phyloP scores from a whole-genome alignment of 257 asterid genomes.

The Verbena officinalis region DNA sequence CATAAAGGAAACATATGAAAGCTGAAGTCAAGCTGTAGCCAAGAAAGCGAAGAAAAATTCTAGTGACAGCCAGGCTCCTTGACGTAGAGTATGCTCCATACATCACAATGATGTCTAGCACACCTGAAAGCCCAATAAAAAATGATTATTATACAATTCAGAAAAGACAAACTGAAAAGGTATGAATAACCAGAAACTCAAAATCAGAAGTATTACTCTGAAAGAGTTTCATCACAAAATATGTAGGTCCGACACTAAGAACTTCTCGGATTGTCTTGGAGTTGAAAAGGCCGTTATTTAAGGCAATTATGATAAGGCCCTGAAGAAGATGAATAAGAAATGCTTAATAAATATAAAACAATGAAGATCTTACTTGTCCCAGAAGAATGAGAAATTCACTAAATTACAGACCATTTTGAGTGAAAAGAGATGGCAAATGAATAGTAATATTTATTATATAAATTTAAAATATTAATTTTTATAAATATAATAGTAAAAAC shows the following conservation, averaged over 20 bases:
- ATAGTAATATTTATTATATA: too few species aligned
- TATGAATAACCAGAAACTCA: slow-evolving; percentile 20
- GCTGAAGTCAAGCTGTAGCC: slow-evolving; percentile 65
- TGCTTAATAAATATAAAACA: slow-evolving; percentile 9
- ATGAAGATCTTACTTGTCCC: slow-evolving; percentile 18
- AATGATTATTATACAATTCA: not conserved
- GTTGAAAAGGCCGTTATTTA: slow-evolving; percentile 56
- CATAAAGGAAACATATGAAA: slow-evolving; percentile 85
- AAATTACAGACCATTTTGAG: not conserved
- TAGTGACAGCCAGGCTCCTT: slow-evolving; percentile 74
- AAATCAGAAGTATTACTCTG: slow-evolving; percentile 52
- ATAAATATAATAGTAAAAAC: too few species aligned
- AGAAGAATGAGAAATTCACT: slow-evolving; percentile 19
- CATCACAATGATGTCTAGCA: slow-evolving; percentile 91
- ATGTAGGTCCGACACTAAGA: slow-evolving; percentile 96
- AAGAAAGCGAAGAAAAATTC: slow-evolving; percentile 86
- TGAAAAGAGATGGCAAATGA: too few species aligned
- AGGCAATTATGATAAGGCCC: slow-evolving; percentile 85
- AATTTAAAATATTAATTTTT: too few species aligned
- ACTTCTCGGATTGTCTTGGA: slow-evolving; percentile 68
- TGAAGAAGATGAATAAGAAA: slow-evolving; percentile 37
- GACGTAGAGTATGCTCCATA: slow-evolving; percentile 95
- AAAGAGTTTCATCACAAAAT: slow-evolving; percentile 84
- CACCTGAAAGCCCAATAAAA: slow-evolving; percentile 51
- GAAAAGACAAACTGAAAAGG: slow-evolving; percentile 15